Base-by-base conservation (phyloP, 163 green algal species). In the Scenedesmus sp. region DNA sequence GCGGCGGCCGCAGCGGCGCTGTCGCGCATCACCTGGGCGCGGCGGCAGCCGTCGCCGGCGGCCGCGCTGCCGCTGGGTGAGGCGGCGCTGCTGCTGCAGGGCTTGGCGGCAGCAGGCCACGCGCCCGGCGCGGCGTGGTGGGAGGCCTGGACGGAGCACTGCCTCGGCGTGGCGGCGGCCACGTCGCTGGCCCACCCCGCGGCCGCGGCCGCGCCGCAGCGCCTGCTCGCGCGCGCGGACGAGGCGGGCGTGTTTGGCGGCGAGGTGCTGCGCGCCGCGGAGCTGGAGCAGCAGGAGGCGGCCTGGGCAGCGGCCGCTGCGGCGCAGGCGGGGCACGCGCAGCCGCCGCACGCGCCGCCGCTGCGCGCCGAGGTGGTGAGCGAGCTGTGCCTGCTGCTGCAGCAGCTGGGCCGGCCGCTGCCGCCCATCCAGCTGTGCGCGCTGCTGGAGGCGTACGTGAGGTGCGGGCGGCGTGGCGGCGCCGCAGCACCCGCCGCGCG, bases 401-500 rank as follows among this genome's bases (percentile, higher is more conserved):
- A 67, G 20, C 39, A 44, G n/a, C 24, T 77, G 26, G 2, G 36
- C 36, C 54, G 39, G 22, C 53, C 34, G 4, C 53, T 42, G 1
- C 53, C 54, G 26, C 33, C 53, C 2, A 17, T 66, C 22, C 67
- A 53, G 69, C 53, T 77, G 39, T 53, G 53, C 9, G 33, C 53
- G 1, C 45, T 64, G n/a, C 24, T 77, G 69, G 69, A 77, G 29
- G 69, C 69, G 11, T 77, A 77, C 22, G 53, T 60, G 4, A 77
- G 69, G 69, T 77, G 22, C 34, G 39, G 39, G 39, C 39, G 10
- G 39, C 39, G 10, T 47, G 39, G 39, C 39, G 10, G 39, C 39
- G n/a, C 22, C 39, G 42, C 42, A 58, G 63, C 26, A 47, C 7
- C 39, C 6, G 39, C 39, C 39, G 22, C n/a, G 24, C 15, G 57